Percentiles rank a stretch among this genome's conserved stretches.
Conservation (phyloP, 202 grass and related monocot genomes). For the Panicum hallii region DNA sequence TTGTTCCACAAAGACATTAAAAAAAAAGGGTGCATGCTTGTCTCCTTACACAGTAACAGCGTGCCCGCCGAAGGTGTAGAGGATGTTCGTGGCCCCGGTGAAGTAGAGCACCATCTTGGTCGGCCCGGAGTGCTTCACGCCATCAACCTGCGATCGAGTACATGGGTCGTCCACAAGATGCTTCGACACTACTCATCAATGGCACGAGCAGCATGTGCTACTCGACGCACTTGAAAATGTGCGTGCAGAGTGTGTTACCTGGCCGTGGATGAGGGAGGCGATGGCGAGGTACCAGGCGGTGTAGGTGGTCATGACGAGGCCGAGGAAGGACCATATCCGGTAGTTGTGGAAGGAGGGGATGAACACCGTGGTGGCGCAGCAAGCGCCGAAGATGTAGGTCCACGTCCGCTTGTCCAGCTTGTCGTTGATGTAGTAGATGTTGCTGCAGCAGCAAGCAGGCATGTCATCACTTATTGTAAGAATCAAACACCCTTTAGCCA, state of each 20-base stretch:
- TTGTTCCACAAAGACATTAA: background rate
- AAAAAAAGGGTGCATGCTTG: slow-evolving; percentile 14
- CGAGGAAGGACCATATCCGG: slow-evolving; percentile 95
- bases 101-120: slow-evolving; percentile 97
- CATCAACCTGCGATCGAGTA: slow-evolving; percentile 62
- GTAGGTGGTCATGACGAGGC: slow-evolving; percentile 98
- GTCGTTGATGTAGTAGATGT: slow-evolving; percentile 99
- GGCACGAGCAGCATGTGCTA: background rate
- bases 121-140: slow-evolving; percentile 88
- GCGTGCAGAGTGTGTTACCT: slow-evolving; percentile 32
- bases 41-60: slow-evolving; percentile 94
- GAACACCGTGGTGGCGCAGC: slow-evolving; percentile 98
- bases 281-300: slow-evolving; percentile 96
- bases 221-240: background rate
- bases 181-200: background rate
- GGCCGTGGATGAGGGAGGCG: slow-evolving; percentile 86
- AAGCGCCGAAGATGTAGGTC: slow-evolving; percentile 98
- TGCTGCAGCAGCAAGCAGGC: slow-evolving; percentile 43
- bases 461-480: background rate
- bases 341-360: slow-evolving; percentile 99
- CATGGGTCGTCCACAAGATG: background rate
- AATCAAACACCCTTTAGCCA: background rate
- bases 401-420: slow-evolving; percentile 96
- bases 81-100: slow-evolving; percentile 97
- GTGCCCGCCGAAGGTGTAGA: slow-evolving; percentile 96